Conservation (phyloP, 2,329 filamentous ascomycete genomes). For the Stachybotrys chartarum region DNA sequence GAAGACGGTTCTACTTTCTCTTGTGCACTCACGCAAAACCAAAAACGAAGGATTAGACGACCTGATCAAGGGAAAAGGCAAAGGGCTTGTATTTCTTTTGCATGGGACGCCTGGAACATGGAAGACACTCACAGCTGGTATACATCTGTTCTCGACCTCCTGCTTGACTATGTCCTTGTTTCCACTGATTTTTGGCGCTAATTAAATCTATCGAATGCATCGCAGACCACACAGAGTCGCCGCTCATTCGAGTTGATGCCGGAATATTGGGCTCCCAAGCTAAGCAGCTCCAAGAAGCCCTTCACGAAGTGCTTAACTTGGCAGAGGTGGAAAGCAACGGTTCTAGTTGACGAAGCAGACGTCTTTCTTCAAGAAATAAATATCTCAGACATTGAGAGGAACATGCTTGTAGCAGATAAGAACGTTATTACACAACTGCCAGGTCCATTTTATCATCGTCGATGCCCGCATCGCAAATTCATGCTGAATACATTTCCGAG, state of each 20-base stretch:
- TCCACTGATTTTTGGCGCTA: neutral
- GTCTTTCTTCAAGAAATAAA: neutral
- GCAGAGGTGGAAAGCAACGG: neutral
- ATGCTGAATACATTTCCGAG: neutral
- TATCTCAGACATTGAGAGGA: neutral
- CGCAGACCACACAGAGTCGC: neutral
- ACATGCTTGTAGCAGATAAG: neutral
- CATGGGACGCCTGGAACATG: neutral
- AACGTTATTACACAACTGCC: too few relatives aligned
- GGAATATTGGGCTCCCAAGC: neutral
- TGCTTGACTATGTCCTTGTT: too few relatives aligned
- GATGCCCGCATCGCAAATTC: neutral
- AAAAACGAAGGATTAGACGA: neutral
- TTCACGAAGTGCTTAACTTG: neutral
- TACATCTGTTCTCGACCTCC: too few relatives aligned
- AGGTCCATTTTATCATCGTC: neutral
- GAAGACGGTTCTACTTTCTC: neutral
- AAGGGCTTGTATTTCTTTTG: neutral
- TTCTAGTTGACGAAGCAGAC: neutral
- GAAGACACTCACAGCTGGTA: neutral
- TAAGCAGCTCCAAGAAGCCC: neutral
- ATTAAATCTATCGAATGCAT: neutral
- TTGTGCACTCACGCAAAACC: neutral
- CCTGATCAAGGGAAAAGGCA: neutral
- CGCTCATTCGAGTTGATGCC: neutral